Evolutionary conservation across 164 flowering plant species (phyloP), one percentile per base, ranked within the genome.

Genomic region (Cinnamomum chago): DNA sequence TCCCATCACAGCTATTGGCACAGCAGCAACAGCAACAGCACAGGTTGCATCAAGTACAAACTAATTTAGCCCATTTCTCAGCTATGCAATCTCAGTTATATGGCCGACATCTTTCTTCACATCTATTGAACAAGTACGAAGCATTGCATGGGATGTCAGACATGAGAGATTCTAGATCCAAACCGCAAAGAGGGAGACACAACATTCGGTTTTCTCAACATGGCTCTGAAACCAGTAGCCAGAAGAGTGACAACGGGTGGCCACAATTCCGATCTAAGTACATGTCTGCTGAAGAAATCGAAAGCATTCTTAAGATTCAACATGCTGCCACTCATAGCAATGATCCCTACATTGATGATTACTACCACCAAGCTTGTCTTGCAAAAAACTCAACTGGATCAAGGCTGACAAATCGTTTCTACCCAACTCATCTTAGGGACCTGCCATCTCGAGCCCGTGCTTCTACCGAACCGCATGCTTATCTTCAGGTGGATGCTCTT

Each of bases 231-330:
- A 71, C 78, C 17, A 75, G 89, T 77, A 82, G 85, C 77, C 95
- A 87, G 81, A 89, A 84, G 76, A 82, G 85, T 82, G 92, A 88
- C 24, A 81, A 76, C 76, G 85, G 86, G 30, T 84, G 86, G 88
- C 78, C 87, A 24, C 91, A 89, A 58, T 90, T 89, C 72, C 85
- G 89, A 75, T 89, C 95, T 28, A 95, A 93, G 83, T 82, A 92
- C 78, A 95, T 95, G 99, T 83, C 94, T 12, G 83, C 92, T 70
- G 93, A 92, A 35, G 99, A 95, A 78, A 89, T 95, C n/a, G 99
- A 95, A 77, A 86, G 86, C 79, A 90, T 95, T 73, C 87, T 93
- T 28, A 88, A 84, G 73, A 87, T 92, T 91, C 99, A 93, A 81
- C 95, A 84, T 80, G 89, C 97, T 62, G 91, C 97, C 14, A 87